A percentile compares a stretch with the other conserved stretches of the same genome.
Evolutionary conservation across 2,329 filamentous ascomycete genomes (phyloP).

Genomic region (Emmonsia crescens): DNA sequence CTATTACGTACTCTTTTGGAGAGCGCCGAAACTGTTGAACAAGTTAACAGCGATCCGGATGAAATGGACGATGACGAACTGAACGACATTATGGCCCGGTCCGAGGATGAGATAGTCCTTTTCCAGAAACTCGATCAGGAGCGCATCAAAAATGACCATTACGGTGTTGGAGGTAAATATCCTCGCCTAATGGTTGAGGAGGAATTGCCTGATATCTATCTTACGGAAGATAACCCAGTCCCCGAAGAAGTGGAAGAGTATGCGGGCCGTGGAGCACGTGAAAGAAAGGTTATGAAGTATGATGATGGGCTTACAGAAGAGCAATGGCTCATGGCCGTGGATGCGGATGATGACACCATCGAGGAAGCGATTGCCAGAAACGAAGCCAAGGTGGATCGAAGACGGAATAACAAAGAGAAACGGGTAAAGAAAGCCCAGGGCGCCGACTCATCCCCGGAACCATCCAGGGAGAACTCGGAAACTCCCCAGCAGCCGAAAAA

Average conservation of each 20-base stretch:
- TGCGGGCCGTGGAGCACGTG: conserved; percentile 80
- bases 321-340: conserved; percentile 96
- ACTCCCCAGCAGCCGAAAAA: conserved; percentile 59
- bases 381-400: conserved; percentile 69
- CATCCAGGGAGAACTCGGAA: conserved; percentile 75
- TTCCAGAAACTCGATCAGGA: conserved; percentile 82
- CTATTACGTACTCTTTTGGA: conserved; percentile 91
- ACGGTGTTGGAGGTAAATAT: conserved; percentile 58
- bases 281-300: conserved; percentile 87
- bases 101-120: conserved; percentile 60
- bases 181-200: conserved; percentile 77
- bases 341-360: conserved; percentile 88
- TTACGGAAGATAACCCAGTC: conserved; percentile 73
- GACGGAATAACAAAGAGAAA: conserved; percentile 64
- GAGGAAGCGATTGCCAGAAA: conserved; percentile 89
- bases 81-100: conserved; percentile 86
- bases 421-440: conserved; percentile 36
- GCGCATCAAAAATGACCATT: conserved; percentile 52
- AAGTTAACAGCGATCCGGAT: conserved; percentile 66
- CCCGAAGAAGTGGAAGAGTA: conserved; percentile 68
- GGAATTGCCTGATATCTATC: conserved; percentile 88
- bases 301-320: conserved; percentile 97
- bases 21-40: conserved; percentile 56
- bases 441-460: conserved; percentile 60
- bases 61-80: conserved; percentile 98